These are phyloP conservation scores for Elsinoe perseae DNA, from an alignment of 2,329 filamentous ascomycete genomes.

Conservation along the genomic window DNA sequence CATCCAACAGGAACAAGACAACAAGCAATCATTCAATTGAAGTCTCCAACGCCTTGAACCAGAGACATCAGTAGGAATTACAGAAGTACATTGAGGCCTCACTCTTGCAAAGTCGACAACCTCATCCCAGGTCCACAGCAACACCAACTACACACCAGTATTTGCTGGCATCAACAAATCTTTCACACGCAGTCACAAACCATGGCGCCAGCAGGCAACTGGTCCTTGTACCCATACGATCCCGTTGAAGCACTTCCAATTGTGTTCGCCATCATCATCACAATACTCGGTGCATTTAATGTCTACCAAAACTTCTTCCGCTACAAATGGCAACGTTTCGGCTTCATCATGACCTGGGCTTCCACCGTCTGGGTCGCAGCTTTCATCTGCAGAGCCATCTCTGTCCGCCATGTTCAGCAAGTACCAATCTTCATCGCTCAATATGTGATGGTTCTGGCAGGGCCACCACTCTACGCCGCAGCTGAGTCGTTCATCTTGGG, in stretches of 20 bases:
- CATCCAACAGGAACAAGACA: too few species aligned
- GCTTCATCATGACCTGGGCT: conserved; percentile 24
- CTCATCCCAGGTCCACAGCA: too few species aligned
- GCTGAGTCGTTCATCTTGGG: conserved; percentile 56
- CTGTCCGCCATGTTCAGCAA: conserved; percentile 44
- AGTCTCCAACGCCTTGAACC: too few species aligned
- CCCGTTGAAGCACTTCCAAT: conserved; percentile 50
- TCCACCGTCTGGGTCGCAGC: conserved; percentile 37
- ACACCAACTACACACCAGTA: too few species aligned
- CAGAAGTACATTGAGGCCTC: too few species aligned
- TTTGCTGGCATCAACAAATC: too few species aligned
- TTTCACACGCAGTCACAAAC: not conserved
- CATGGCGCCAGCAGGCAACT: not conserved
- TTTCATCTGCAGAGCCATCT: conserved; percentile 48
- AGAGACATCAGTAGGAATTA: too few species aligned
- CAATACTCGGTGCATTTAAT: conserved; percentile 41
- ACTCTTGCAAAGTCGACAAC: too few species aligned
- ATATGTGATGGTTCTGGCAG: conserved; percentile 34
- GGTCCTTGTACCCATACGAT: conserved; percentile 26
- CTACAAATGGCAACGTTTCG: conserved; percentile 24
- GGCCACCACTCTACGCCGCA: conserved; percentile 51
- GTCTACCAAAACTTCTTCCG: conserved; percentile 44
- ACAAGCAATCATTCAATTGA: too few species aligned
- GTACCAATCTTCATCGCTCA: conserved; percentile 35
- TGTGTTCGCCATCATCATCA: conserved; percentile 45